A percentile compares a stretch with the other conserved stretches of the same genome.
These are phyloP conservation scores for Penicillium bovifimosum DNA, from an alignment of 495 filamentous ascomycete genomes.

Conservation along the genomic window DNA sequence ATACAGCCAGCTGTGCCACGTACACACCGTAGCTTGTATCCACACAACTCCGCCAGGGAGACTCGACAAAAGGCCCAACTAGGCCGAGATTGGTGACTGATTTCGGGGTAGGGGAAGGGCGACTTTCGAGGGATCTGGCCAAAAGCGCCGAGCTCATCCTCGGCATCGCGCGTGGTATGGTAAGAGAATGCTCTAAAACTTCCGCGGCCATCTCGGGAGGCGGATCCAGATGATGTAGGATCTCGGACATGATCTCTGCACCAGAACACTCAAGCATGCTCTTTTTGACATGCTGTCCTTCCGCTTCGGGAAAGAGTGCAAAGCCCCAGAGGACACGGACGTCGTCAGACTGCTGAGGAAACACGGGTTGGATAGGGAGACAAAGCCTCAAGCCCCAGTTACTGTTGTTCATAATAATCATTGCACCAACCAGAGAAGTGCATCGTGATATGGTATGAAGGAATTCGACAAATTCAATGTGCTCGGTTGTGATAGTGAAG, in stretches of 20 bases:
- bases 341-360: neutral
- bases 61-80: slow-evolving; percentile 13
- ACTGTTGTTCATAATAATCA: no score
- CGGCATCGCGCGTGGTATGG: slow-evolving; percentile 20
- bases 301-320: neutral
- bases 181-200: no score
- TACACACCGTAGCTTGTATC: slow-evolving; percentile 6
- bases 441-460: no score
- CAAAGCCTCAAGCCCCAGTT: no score
- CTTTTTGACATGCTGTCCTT: neutral
- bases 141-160: slow-evolving; percentile 14
- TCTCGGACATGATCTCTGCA: slow-evolving; percentile 29
- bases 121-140: neutral
- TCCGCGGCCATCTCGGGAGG: neutral
- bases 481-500: no score
- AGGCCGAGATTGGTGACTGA: slow-evolving; percentile 10
- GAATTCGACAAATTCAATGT: no score
- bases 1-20: slow-evolving; percentile 6
- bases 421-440: no score
- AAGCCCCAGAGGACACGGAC: neutral
- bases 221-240: slow-evolving; percentile 26
- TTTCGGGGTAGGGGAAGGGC: slow-evolving; percentile 9
- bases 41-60: slow-evolving; percentile 5
- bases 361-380: neutral
- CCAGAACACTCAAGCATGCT: slow-evolving; percentile 36